Percentiles rank a stretch among this genome's conserved stretches.
Conservation (phyloP, 208 protist genomes). For the Naegleria fowleri region DNA sequence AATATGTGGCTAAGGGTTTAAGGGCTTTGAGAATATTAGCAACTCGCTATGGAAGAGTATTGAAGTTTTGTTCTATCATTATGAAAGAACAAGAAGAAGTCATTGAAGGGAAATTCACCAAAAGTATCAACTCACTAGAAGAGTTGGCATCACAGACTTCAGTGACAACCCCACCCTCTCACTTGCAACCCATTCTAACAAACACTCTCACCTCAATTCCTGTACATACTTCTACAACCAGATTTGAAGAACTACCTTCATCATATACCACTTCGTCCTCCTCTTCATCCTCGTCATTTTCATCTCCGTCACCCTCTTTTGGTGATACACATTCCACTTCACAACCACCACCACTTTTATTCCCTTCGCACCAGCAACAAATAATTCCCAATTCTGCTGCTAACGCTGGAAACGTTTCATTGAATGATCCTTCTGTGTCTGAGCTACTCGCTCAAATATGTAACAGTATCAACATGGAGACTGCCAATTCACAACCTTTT, state of each 20-base stretch:
- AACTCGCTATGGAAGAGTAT: background rate
- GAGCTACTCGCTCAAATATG: background rate
- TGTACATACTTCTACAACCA: background rate
- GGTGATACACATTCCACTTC: background rate
- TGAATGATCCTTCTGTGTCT: background rate
- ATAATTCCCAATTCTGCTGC: background rate
- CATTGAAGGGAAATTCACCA: background rate
- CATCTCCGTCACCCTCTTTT: background rate
- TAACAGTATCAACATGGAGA: background rate
- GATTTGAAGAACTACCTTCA: background rate
- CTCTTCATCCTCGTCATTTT: background rate
- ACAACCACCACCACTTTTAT: background rate
- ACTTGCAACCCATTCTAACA: background rate
- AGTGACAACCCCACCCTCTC: background rate
- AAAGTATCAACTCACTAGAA: background rate
- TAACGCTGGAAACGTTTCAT: background rate
- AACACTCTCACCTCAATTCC: background rate
- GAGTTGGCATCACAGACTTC: background rate
- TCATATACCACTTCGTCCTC: background rate
- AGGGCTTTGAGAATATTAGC: background rate
- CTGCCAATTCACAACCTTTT: background rate
- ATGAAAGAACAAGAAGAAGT: background rate
- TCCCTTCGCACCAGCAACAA: background rate
- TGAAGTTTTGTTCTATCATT: background rate
- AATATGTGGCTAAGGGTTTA: background rate